Evolutionary conservation across 2,329 filamentous ascomycete species (phyloP).

Genomic region (Ophiognomonia clavigignenti-juglandacearum): DNA sequence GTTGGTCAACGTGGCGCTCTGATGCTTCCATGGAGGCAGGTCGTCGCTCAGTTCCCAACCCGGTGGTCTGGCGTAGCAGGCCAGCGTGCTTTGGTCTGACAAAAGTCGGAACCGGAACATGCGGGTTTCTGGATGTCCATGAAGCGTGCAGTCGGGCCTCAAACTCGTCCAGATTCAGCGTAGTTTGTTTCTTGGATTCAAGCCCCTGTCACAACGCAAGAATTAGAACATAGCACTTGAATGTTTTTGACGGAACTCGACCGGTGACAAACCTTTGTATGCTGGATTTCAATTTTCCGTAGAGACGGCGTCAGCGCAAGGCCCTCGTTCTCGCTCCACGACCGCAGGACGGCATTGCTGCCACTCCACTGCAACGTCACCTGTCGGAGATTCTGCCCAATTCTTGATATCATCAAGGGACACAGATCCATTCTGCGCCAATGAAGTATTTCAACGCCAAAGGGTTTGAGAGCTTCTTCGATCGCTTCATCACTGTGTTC

Average conservation of each 20-base stretch:
- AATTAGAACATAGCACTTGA: too few relatives aligned
- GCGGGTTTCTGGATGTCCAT: too few relatives aligned
- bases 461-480: constrained; percentile 19
- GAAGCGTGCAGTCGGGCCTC: not conserved
- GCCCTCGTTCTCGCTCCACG: constrained; percentile 24
- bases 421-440: constrained; percentile 27
- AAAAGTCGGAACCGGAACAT: too few relatives aligned
- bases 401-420: constrained; percentile 19
- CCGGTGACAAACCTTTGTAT: not conserved
- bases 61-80: too few relatives aligned
- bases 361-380: constrained; percentile 26
- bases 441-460: constrained; percentile 25
- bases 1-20: not conserved
- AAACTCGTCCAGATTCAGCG: not conserved
- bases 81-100: too few relatives aligned
- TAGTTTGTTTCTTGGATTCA: not conserved
- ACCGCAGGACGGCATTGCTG: constrained; percentile 25
- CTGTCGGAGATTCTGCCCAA: constrained; percentile 11
- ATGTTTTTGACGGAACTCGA: too few relatives aligned
- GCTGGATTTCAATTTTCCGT: not conserved
- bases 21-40: too few relatives aligned
- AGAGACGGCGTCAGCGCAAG: constrained; percentile 1
- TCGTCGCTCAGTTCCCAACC: too few relatives aligned
- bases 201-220: too few relatives aligned
- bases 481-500: constrained; percentile 27